Percentiles rank a stretch among this genome's conserved stretches.
Conservation (phyloP, 257 asterid species). For the Salvia hispanica region DNA sequence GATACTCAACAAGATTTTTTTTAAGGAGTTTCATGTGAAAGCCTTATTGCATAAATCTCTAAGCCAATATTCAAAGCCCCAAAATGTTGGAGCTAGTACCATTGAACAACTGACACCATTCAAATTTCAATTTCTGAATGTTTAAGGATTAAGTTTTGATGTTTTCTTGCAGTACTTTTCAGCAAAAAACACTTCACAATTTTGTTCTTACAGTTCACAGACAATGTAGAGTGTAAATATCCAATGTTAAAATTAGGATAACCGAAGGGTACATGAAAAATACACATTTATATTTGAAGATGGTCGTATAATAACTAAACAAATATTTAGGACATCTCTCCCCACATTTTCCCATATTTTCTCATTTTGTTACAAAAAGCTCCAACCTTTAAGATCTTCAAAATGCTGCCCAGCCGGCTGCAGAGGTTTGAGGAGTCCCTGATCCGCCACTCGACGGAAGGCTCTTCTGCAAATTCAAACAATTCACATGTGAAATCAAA, state of each 20-base stretch:
- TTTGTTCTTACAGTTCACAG: background rate
- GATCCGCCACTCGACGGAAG: conserved; percentile 76
- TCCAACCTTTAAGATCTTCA: conserved; percentile 37
- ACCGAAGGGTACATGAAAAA: background rate
- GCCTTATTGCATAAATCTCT: too few species aligned
- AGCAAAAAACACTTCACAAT: background rate
- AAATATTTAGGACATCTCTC: conserved; percentile 16
- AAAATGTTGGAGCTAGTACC: too few species aligned
- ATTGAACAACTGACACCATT: too few species aligned
- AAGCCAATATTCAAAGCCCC: too few species aligned
- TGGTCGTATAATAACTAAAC: conserved; percentile 28
- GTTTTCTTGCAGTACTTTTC: background rate
- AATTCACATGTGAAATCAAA: background rate
- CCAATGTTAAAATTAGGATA: background rate
- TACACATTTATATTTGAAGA: conserved; percentile 28
- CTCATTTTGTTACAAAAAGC: conserved; percentile 14
- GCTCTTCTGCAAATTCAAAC: conserved; percentile 61
- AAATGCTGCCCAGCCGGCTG: conserved; percentile 99
- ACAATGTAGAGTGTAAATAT: background rate
- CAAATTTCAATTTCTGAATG: too few species aligned
- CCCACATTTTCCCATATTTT: conserved; percentile 22
- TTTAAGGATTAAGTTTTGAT: too few species aligned
- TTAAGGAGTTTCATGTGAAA: too few species aligned
- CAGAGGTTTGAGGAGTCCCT: conserved; percentile 59
- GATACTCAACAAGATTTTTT: too few species aligned